Percentiles rank a stretch among this genome's conserved stretches.
Conservation (phyloP, 2,329 filamentous ascomycete species). For the Dothistroma pini region DNA sequence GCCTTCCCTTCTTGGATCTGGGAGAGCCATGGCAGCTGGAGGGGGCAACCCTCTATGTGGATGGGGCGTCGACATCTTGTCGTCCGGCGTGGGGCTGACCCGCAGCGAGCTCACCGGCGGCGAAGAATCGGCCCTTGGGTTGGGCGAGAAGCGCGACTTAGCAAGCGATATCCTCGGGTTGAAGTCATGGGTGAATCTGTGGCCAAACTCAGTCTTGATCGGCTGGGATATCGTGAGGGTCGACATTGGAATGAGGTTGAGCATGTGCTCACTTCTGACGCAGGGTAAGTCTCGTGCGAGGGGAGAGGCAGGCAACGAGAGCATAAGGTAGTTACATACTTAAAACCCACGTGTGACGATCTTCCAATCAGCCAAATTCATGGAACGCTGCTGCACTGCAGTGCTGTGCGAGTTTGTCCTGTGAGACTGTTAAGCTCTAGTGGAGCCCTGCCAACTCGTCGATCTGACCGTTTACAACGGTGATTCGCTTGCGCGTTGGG, state of each 20-base stretch:
- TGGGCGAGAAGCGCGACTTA: conserved; percentile 41
- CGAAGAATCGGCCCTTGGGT: conserved; percentile 38
- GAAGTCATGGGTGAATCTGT: conserved; percentile 49
- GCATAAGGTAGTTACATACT: conserved; percentile 20
- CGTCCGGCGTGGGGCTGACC: conserved; percentile 37
- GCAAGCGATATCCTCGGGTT: conserved; percentile 38
- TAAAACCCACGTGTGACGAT: conserved; percentile 17
- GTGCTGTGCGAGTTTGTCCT: conserved; percentile 1
- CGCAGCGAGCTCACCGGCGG: conserved; percentile 38
- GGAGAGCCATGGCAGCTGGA: conserved; percentile 51
- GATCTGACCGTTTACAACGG: conserved; percentile 16
- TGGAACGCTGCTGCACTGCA: conserved; percentile 9
- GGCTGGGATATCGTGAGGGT: conserved; percentile 49
- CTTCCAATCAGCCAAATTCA: conserved; percentile 15
- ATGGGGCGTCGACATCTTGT: conserved; percentile 50
- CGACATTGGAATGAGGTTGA: conserved; percentile 39
- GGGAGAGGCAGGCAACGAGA: conserved; percentile 15
- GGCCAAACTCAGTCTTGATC: conserved; percentile 46
- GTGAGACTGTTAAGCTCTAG: conserved; percentile 16
- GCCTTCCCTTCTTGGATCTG: conserved; percentile 43
- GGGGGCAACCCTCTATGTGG: conserved; percentile 53
- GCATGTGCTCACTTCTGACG: conserved; percentile 22
- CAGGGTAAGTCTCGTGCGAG: conserved; percentile 8
- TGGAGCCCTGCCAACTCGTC: conserved; percentile 20
- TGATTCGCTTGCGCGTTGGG: conserved; percentile 18